phyloP scores from a whole-genome alignment of 139 green algal genomes.

The Picochlorum sp. region DNA sequence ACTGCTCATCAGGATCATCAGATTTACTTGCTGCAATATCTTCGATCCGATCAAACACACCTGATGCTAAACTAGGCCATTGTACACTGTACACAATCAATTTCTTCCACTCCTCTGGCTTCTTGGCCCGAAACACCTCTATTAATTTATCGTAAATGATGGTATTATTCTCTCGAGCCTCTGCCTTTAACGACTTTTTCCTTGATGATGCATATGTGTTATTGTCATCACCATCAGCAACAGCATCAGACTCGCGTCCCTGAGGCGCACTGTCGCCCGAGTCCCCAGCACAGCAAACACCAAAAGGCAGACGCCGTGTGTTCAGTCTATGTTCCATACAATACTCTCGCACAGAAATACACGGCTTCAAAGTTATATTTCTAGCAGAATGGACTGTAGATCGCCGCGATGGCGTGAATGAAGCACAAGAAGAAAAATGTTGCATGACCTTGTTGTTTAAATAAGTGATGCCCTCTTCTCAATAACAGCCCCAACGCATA shows the following conservation, averaged over 20 bases:
- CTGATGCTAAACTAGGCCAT: conserved; percentile 40
- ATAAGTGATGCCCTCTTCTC: too few species aligned
- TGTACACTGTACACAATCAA: conserved; percentile 54
- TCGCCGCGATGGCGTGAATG: too few species aligned
- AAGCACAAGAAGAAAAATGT: too few species aligned
- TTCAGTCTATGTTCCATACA: too few species aligned
- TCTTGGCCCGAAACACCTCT: conserved; percentile 37
- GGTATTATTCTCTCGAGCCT: conserved; percentile 26
- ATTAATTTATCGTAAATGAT: conserved; percentile 58
- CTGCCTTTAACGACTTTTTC: conserved; percentile 2
- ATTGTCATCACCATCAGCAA: neutral
- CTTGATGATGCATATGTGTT: too few species aligned
- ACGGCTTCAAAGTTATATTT: too few species aligned
- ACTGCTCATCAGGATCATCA: conserved; percentile 13
- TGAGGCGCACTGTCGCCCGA: neutral
- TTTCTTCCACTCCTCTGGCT: conserved; percentile 44
- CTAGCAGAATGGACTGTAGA: too few species aligned
- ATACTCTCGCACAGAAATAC: too few species aligned
- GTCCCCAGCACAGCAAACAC: too few species aligned
- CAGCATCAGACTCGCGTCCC: neutral
- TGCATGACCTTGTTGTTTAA: too few species aligned
- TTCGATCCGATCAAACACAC: conserved; percentile 41
- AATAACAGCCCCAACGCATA: too few species aligned
- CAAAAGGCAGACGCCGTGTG: too few species aligned
- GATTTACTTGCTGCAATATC: conserved; percentile 10